Evolutionary conservation across 768 basidiomycete genomes (phyloP).

Genomic region (Lactarius indigo): DNA sequence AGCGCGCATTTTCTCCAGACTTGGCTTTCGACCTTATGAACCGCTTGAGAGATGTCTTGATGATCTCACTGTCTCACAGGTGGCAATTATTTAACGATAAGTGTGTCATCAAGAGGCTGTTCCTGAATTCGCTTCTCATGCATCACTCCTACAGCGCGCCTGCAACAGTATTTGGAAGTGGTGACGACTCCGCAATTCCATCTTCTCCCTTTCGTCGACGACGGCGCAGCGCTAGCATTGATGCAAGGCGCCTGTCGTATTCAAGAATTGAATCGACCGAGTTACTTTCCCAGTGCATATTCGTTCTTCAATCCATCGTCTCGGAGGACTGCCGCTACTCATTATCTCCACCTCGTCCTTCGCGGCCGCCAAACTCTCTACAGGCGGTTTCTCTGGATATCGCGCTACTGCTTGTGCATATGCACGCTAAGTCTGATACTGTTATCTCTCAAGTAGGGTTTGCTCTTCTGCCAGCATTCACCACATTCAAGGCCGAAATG

Average conservation of each 20-base stretch:
- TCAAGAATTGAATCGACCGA: constrained; percentile 41
- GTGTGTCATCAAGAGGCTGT: background rate
- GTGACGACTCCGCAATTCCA: constrained; percentile 7
- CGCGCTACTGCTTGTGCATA: constrained; percentile 59
- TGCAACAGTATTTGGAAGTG: background rate
- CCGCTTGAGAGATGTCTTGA: constrained; percentile 57
- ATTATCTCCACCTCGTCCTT: constrained; percentile 53
- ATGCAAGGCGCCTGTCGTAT: constrained; percentile 52
- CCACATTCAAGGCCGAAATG: constrained; percentile 63
- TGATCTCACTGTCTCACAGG: constrained; percentile 16
- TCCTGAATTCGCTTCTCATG: background rate
- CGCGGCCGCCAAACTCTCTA: constrained; percentile 70
- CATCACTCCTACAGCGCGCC: constrained; percentile 5
- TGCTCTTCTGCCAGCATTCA: constrained; percentile 71
- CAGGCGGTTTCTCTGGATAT: constrained; percentile 71
- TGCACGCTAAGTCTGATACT: constrained; percentile 48
- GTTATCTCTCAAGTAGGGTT: constrained; percentile 59
- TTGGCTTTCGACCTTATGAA: constrained; percentile 59
- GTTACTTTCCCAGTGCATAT: constrained; percentile 57
- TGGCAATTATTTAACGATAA: constrained; percentile 23
- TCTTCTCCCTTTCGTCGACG: constrained; percentile 45
- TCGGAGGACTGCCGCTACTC: constrained; percentile 71
- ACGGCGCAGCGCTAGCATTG: constrained; percentile 37
- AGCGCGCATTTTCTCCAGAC: constrained; percentile 56
- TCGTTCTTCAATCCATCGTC: constrained; percentile 59